phyloP scores from a whole-genome alignment of 1,284 basidiomycete species.

The Blastosporella zonata region DNA sequence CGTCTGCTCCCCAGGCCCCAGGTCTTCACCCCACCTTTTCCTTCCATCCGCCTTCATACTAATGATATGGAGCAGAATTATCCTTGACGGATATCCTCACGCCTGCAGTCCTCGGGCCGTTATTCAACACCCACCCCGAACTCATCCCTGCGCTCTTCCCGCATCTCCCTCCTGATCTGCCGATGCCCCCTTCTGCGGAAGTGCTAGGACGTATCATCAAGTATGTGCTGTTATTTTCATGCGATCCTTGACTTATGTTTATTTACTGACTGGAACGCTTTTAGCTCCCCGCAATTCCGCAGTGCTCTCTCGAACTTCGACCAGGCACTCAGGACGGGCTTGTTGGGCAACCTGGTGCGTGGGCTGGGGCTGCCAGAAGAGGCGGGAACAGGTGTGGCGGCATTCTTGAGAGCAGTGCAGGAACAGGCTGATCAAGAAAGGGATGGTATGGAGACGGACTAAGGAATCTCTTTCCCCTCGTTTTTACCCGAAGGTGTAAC shows the following conservation, averaged over 20 bases:
- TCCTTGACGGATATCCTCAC: constrained; percentile 73
- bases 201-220: constrained; percentile 46
- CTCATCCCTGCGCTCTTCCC: constrained; percentile 70
- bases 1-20: constrained; percentile 6
- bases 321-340: constrained; percentile 71
- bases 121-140: constrained; percentile 66
- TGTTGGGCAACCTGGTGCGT: constrained; percentile 67
- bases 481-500: no score
- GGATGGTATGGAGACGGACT: constrained; percentile 63
- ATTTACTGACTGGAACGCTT: not conserved
- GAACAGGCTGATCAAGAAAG: constrained; percentile 64
- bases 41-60: not conserved
- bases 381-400: constrained; percentile 66
- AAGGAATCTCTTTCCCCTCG: not conserved
- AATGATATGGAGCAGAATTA: constrained; percentile 40
- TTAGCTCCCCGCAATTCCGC: constrained; percentile 40
- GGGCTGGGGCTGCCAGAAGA: constrained; percentile 76
- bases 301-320: constrained; percentile 65
- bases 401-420: constrained; percentile 71
- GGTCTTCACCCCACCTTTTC: constrained; percentile 4
- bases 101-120: constrained; percentile 61
- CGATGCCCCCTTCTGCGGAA: constrained; percentile 60
- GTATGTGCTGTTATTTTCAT: constrained; percentile 25
- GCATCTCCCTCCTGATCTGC: constrained; percentile 72
- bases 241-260: not conserved